Conservation (phyloP, 441 rosid genomes). For the Arabidopsis lyrata region DNA sequence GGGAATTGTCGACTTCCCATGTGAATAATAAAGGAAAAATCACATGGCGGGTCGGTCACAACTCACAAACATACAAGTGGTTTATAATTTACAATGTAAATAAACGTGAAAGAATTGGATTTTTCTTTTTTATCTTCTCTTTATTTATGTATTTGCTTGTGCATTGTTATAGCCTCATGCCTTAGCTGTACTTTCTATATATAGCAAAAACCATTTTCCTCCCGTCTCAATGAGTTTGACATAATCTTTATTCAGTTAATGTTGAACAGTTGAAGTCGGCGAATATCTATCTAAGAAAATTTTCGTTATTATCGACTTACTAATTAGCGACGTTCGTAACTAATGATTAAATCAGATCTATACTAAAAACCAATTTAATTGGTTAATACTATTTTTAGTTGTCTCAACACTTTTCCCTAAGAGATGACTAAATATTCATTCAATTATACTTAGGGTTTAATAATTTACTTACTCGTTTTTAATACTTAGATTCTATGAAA, state of each 20-base stretch:
- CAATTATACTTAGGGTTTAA: too few relatives aligned
- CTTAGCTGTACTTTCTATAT: slow-evolving; percentile 41
- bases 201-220: slow-evolving; percentile 25
- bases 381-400: slow-evolving; percentile 4
- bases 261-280: slow-evolving; percentile 20
- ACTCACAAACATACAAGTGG: slow-evolving; percentile 46
- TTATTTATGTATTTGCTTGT: slow-evolving; percentile 15
- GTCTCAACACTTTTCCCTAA: not conserved
- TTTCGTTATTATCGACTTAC: not conserved
- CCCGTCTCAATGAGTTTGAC: slow-evolving; percentile 39
- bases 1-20: slow-evolving; percentile 47
- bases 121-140: slow-evolving; percentile 19
- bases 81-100: slow-evolving; percentile 13
- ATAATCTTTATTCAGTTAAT: slow-evolving; percentile 22
- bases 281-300: not conserved
- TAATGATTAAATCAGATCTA: not conserved
- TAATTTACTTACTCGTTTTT: too few relatives aligned
- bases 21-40: slow-evolving; percentile 53
- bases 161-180: slow-evolving; percentile 22
- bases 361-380: not conserved
- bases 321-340: not conserved
- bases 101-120: slow-evolving; percentile 34
- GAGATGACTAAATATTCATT: not conserved
- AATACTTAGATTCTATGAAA: too few relatives aligned
- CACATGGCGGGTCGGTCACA: slow-evolving; percentile 83